phyloP scores from a whole-genome alignment of 2,329 filamentous ascomycete species.

The Cladophialophora carrionii region DNA sequence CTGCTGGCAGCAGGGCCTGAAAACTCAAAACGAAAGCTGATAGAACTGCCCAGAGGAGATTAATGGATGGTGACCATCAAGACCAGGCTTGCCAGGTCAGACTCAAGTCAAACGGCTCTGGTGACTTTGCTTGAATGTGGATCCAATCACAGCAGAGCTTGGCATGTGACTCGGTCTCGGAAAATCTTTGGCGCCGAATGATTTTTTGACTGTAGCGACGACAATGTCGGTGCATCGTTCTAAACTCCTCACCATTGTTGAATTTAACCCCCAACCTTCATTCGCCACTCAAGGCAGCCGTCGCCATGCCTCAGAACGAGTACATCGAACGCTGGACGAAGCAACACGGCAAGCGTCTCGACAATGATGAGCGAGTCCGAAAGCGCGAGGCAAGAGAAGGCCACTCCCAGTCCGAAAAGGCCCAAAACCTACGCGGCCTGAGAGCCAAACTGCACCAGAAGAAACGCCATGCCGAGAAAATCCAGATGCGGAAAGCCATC shows the following conservation, averaged over 20 bases:
- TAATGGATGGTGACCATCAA: slow-evolving; percentile 1
- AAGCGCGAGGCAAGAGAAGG: slow-evolving; percentile 87
- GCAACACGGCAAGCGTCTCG: slow-evolving; percentile 65
- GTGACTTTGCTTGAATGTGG: background rate
- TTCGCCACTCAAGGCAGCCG: background rate
- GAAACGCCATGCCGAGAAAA: slow-evolving; percentile 95
- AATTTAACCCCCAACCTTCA: background rate
- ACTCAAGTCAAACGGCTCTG: background rate
- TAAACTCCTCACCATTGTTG: background rate
- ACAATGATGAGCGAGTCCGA: slow-evolving; percentile 84
- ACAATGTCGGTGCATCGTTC: background rate
- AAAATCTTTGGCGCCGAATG: background rate
- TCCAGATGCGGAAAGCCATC: slow-evolving; percentile 94
- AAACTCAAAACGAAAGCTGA: background rate
- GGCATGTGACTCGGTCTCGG: background rate
- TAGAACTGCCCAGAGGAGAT: background rate
- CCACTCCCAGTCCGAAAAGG: slow-evolving; percentile 84
- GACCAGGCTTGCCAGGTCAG: background rate
- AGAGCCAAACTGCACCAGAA: slow-evolving; percentile 91
- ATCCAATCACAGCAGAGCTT: background rate
- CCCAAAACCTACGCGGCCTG: slow-evolving; percentile 89
- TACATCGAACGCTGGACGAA: slow-evolving; percentile 71
- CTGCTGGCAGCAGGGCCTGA: background rate
- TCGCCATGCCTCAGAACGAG: slow-evolving; percentile 39
- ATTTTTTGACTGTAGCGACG: slow-evolving; percentile 7